phyloP scores from a whole-genome alignment of 225 moss, liverwort and hornwort genomes.

The Physcomitrium patens region DNA sequence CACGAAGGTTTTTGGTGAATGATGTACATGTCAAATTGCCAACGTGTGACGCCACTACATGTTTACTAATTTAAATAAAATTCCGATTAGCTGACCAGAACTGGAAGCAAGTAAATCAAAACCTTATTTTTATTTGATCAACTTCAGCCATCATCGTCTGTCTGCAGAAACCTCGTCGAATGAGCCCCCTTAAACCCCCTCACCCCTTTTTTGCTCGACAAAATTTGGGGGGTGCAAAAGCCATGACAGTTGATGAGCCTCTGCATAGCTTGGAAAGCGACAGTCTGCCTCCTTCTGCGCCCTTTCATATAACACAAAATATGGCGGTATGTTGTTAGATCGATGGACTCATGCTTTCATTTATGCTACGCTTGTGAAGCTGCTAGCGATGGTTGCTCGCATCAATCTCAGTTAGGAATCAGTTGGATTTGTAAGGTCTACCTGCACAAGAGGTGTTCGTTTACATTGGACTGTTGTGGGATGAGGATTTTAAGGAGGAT shows the following conservation, averaged over 20 bases:
- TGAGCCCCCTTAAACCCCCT: constrained; percentile 63
- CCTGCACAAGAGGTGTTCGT: constrained; percentile 16
- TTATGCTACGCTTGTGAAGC: constrained; percentile 13
- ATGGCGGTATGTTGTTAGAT: constrained; percentile 37
- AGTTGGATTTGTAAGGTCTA: background rate
- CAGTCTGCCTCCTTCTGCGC: constrained; percentile 57
- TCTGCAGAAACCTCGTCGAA: constrained; percentile 51
- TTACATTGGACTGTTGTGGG: constrained; percentile 29
- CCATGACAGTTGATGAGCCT: constrained; percentile 34
- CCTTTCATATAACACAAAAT: constrained; percentile 74
- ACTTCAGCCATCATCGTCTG: background rate
- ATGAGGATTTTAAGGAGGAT: constrained; percentile 50
- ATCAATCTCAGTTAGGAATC: background rate
- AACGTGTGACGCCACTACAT: too few species aligned
- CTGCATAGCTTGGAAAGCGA: constrained; percentile 27
- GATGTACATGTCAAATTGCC: too few species aligned
- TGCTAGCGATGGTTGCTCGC: background rate
- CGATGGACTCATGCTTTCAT: constrained; percentile 1
- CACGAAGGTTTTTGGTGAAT: too few species aligned
- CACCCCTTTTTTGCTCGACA: constrained; percentile 75
- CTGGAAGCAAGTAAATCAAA: background rate
- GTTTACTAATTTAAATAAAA: too few species aligned
- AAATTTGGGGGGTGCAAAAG: constrained; percentile 42
- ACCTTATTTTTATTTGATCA: background rate
- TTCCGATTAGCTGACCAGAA: background rate